Conservation (phyloP, 108 stramenopile species). For the Skeletonema menzelii region DNA sequence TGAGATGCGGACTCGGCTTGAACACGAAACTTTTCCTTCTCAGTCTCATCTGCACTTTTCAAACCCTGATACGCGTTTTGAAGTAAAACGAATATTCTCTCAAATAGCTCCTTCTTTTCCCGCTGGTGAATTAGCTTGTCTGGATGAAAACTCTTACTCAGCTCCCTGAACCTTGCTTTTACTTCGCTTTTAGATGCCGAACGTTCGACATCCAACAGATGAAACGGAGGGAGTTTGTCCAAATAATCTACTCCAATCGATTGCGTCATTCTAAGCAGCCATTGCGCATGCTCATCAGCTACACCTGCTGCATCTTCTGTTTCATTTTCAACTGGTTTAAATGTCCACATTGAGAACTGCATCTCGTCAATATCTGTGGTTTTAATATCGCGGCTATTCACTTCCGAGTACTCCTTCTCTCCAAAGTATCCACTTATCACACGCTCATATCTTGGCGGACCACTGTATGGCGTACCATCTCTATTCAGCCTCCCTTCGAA, state of each 20-base stretch:
- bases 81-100: conserved; percentile 44
- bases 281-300: conserved; percentile 40
- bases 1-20: conserved; percentile 39
- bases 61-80: conserved; percentile 48
- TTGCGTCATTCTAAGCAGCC: conserved; percentile 44
- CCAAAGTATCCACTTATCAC: conserved; percentile 44
- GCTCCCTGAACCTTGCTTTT: conserved; percentile 43
- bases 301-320: not conserved
- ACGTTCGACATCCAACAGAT: conserved; percentile 49
- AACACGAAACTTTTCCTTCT: conserved; percentile 38
- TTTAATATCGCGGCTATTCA: not conserved
- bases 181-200: conserved; percentile 39
- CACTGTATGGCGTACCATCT: not conserved
- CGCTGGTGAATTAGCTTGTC: conserved; percentile 39
- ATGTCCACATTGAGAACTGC: conserved; percentile 21
- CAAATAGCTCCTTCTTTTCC: conserved; percentile 42
- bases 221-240: conserved; percentile 41
- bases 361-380: not conserved
- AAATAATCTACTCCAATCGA: conserved; percentile 47
- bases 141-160: conserved; percentile 43
- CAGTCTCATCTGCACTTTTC: conserved; percentile 32
- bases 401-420: conserved; percentile 40
- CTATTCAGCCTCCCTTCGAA: not conserved
- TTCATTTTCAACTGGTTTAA: conserved; percentile 7
- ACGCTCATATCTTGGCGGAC: not conserved